Base-by-base conservation (phyloP, 164 flowering plant species). In the Liriodendron chinense region DNA sequence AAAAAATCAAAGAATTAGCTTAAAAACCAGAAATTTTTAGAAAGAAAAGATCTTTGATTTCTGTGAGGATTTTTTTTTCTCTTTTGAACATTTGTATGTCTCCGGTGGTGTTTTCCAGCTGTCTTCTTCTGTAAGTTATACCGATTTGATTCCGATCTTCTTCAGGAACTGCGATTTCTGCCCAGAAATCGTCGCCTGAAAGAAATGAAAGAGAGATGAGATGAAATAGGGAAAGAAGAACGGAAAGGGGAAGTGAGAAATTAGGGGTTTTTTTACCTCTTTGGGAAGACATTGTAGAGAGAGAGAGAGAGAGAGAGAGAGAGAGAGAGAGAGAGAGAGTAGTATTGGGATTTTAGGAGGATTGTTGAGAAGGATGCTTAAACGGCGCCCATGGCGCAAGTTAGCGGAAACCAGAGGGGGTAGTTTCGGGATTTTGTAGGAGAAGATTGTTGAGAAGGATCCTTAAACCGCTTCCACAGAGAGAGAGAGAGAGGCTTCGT, bases 91-190 rank as follows among this genome's bases (percentile, higher is more conserved):
- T 68, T 47, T 50, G 73, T 25, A 50, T 79, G 47, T 65, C 79
- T 50, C 43, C 14, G 7, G 48, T 25, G 68, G 61, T 24, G 25
- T 72, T 79, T 59, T 59, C 61, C 9, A 79, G 61, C 43, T 61
- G 82, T 78, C 84, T 83, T n/a, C 94, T 84, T 66, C 77, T 79
- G 72, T 88, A 89, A 74, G 81, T 65, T 0, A 79, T 88, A 8
- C 76, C 86, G 1, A 83, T 70, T 74, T 80, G 76, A 20, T 78
- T 80, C 0, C 69, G 75, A 16, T 74, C 53, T 28, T 73, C 82
- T 24, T 77, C 77, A 65, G 65, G 70, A 20, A 75, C 81, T 68
- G 80, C 89, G 65, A 87, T 82, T 82, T 89, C 85, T 6, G 89
- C 77, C 92, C 96, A 90, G 18, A 86, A 70, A 83, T 83, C 90